Evolutionary conservation across 2,329 filamentous ascomycete genomes (phyloP), one percentile per base, ranked within the genome.

Genomic region (Aspergillus eucalypticola): DNA sequence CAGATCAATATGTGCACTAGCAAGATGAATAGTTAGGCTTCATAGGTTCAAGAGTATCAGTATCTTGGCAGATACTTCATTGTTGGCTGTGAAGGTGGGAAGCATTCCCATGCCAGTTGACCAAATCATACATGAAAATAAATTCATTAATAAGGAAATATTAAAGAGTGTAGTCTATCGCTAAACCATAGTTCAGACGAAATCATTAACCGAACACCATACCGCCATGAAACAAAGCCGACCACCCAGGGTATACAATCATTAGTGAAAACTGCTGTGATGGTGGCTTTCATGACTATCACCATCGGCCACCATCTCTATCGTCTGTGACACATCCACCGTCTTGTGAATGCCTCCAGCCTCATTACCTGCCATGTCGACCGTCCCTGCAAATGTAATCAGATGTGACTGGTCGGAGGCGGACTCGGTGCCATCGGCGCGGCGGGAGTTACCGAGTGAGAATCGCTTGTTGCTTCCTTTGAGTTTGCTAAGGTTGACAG

Each of bases 351-450:
- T 69, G 1, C 62, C 62, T 3, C 58, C 58, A 8, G 38, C 13
- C 8, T 39, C 57, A 5, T 58, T 59, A 8, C 61, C 11, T 27
- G 25, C 49, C 35, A 54, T 41, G 13, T 71, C 71, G 0, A 66
- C 68, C 0, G 63, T 61, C 1, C 69, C 72, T 1, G 71, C 69
- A 41, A 64, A 71, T 2, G 70, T 65, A 29, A 73, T 73, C 6
- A 74, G 65, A 62, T 73, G 71, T 48, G 69, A 73, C 51, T 74
- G 69, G 11, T 74, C 71, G 25, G 58, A 63, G 5, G 66, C 70
- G 39, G 69, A 67, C 39, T 69, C 67, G 13, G 63, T 58, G 2
- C 53, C 48, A 38, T 66, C 65, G 48, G 64, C 67, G 51, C 54
- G 56, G 1, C 64, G 61, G 13, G 63, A 63, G 11, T 32, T 52